phyloP scores from a whole-genome alignment of 345 rosid species.

The Hibiscus syriacus region DNA sequence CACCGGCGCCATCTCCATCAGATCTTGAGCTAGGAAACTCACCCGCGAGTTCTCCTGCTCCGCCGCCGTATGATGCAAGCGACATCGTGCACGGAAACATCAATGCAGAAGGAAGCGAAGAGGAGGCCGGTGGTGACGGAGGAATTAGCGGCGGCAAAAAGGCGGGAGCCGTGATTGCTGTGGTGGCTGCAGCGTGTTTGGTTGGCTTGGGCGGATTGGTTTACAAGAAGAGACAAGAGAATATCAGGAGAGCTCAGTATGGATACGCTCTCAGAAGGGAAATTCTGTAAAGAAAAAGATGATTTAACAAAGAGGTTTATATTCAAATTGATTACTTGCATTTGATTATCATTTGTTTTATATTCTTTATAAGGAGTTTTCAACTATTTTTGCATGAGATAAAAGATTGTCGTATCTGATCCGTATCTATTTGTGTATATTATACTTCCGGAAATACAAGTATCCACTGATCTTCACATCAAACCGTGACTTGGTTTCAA shows the following conservation, averaged over 20 bases:
- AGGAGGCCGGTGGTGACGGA: constrained; percentile 4
- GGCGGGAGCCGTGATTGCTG: constrained; percentile 51
- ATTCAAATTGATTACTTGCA: background rate
- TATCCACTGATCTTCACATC: too few species aligned
- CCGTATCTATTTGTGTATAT: too few species aligned
- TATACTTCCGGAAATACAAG: too few species aligned
- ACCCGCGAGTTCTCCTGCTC: constrained; percentile 21
- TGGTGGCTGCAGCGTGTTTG: constrained; percentile 37
- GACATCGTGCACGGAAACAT: constrained; percentile 26
- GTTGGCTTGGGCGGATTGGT: constrained; percentile 44
- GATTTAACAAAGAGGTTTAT: background rate
- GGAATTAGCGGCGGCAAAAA: constrained; percentile 50
- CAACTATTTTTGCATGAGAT: background rate
- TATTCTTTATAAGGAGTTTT: background rate
- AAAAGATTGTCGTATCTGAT: background rate
- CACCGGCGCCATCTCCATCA: constrained; percentile 9
- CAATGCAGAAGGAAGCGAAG: constrained; percentile 15
- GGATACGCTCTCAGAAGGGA: constrained; percentile 48
- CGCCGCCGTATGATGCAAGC: constrained; percentile 26
- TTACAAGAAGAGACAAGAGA: constrained; percentile 64
- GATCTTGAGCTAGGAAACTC: constrained; percentile 8
- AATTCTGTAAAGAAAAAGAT: constrained; percentile 28
- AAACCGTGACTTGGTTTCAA: too few species aligned
- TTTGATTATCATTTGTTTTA: background rate
- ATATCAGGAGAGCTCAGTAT: constrained; percentile 45